Percentiles rank a stretch among this genome's conserved stretches.
Conservation (phyloP, 257 asterid genomes). For the Thymus mandschuricus region DNA sequence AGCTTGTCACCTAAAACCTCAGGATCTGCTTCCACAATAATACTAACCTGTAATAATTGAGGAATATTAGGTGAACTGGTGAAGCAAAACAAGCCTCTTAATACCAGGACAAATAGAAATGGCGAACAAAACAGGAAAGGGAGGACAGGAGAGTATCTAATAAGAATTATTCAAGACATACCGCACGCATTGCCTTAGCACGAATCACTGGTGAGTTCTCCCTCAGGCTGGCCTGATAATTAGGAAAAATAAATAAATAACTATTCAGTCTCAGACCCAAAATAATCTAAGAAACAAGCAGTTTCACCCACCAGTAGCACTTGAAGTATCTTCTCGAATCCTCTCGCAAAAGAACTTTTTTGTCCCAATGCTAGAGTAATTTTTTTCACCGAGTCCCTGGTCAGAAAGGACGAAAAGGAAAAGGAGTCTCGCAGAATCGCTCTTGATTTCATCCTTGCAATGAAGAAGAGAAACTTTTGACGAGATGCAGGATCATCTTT, state of each 20-base stretch:
- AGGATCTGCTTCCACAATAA: slow-evolving; percentile 98
- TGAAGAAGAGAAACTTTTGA: slow-evolving; percentile 59
- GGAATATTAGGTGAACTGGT: slow-evolving; percentile 30
- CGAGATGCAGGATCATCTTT: slow-evolving; percentile 88
- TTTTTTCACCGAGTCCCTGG: slow-evolving; percentile 83
- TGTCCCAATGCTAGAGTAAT: slow-evolving; percentile 87
- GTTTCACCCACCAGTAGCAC: slow-evolving; percentile 83
- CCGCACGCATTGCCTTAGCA: slow-evolving; percentile 98
- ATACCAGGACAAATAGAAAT: slow-evolving; percentile 13
- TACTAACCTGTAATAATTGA: slow-evolving; percentile 74
- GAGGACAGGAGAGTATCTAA: slow-evolving; percentile 22
- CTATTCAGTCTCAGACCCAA: slow-evolving; percentile 15
- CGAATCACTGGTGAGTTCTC: slow-evolving; percentile 97
- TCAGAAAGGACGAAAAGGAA: slow-evolving; percentile 54
- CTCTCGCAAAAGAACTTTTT: slow-evolving; percentile 88
- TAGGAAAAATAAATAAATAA: slow-evolving; percentile 22
- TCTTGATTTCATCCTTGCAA: slow-evolving; percentile 79
- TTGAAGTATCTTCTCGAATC: slow-evolving; percentile 95
- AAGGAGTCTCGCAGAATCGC: slow-evolving; percentile 68
- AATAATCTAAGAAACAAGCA: slow-evolving; percentile 29
- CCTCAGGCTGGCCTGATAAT: slow-evolving; percentile 84
- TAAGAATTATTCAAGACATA: slow-evolving; percentile 46
- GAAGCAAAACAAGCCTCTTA: slow-evolving; percentile 30
- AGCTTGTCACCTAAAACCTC: slow-evolving; percentile 90
- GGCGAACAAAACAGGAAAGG: slow-evolving; percentile 4